Evolutionary conservation across 441 rosid species (phyloP).

Genomic region (Eruca vesicaria): DNA sequence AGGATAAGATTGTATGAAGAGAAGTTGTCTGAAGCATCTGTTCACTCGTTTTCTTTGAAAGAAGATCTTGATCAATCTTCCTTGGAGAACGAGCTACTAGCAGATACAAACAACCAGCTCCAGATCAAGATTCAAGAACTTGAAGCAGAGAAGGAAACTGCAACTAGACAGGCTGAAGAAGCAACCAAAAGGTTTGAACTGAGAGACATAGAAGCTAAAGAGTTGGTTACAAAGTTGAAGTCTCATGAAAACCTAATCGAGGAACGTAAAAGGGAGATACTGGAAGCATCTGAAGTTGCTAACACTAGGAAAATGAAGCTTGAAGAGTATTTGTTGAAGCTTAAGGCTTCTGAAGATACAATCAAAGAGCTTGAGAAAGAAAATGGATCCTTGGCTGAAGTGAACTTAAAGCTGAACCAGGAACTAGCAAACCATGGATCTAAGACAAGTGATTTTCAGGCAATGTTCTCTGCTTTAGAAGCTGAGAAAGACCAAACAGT

Average conservation of each 20-base stretch:
- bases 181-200: background rate
- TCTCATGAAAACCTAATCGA: slow-evolving; percentile 51
- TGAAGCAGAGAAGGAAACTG: slow-evolving; percentile 41
- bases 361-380: slow-evolving; percentile 69
- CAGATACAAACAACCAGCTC: slow-evolving; percentile 70
- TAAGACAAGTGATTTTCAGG: slow-evolving; percentile 49
- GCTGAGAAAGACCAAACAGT: slow-evolving; percentile 58
- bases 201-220: slow-evolving; percentile 22
- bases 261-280: slow-evolving; percentile 47
- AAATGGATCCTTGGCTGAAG: slow-evolving; percentile 64
- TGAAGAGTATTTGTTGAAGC: slow-evolving; percentile 50
- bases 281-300: slow-evolving; percentile 51
- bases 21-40: slow-evolving; percentile 43
- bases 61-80: slow-evolving; percentile 59
- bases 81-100: slow-evolving; percentile 63
- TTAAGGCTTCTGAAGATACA: slow-evolving; percentile 51
- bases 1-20: slow-evolving; percentile 44
- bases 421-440: slow-evolving; percentile 66
- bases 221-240: slow-evolving; percentile 53
- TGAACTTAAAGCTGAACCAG: slow-evolving; percentile 69
- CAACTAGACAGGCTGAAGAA: background rate
- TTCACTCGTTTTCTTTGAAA: slow-evolving; percentile 49
- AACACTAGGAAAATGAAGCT: slow-evolving; percentile 55
- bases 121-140: slow-evolving; percentile 69
- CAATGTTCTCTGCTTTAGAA: slow-evolving; percentile 46